Evolutionary conservation across 768 basidiomycete genomes (phyloP), one percentile per base, ranked within the genome.

Genomic region (Astraeus odoratus): DNA sequence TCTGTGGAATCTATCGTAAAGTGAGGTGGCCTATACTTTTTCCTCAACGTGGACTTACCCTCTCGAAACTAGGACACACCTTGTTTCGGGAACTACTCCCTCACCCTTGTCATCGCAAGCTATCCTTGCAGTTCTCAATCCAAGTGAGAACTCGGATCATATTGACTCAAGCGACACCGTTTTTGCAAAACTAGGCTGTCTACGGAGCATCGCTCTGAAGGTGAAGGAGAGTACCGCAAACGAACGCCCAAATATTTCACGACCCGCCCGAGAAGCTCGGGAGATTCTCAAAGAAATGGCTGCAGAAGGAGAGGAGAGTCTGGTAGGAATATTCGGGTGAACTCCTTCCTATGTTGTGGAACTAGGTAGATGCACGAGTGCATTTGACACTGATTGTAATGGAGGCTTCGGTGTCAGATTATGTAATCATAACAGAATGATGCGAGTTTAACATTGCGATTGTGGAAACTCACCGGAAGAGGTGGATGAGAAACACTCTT

Each of bases 241-340:
- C 49, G 88, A 92, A 34, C 76, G 76, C 27, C 79, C 86, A 2
- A 71, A 75, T 16, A 78, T 94, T 34, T 74, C 86, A 8, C 71
- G 90, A 37, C 90, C 89, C 0, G 85, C 89, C 6, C 70, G 91
- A 35, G 90, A 94, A 57, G 83, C 92, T 2, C 73, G 82, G 49
- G 92, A 95, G 41, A 46, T 83, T 19, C 57, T 94, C 23, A 76
- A 68, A 51, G 49, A 40, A 23, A 61, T 66, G 58, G 54, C 44
- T 0, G 42, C 18, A 5, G 47, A 51, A 1, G 60, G 58, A 5
- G 54, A 57, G 30, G 64, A 63, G 0, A 55, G 51, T 23, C 43
- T 63, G 42, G 39, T 30, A 12, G 64, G 64, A 5, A 44, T 61
- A 40, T 65, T 63, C 20, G 63, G 42, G 57, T 23, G 3, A 38